Percentiles rank a stretch among this genome's conserved stretches.
Evolutionary conservation across 108 stramenopile genomes (phyloP).

Genomic region (Skeletonema marinoi): DNA sequence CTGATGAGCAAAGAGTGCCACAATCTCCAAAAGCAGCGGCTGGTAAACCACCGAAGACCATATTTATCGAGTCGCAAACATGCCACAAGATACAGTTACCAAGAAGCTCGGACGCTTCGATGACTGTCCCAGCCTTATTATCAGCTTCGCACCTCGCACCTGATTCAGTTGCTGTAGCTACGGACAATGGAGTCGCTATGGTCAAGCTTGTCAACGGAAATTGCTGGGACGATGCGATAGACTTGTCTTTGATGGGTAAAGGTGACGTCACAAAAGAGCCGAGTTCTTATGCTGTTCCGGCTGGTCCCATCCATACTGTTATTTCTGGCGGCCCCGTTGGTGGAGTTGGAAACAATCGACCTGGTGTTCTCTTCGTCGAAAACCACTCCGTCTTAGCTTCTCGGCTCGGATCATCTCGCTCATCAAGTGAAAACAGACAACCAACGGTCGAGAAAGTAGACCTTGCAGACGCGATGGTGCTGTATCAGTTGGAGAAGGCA

Average conservation of each 20-base stretch:
- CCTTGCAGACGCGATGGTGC: conserved; percentile 29
- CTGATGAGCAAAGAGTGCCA: conserved; percentile 9
- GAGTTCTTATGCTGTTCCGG: conserved; percentile 15
- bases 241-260: conserved; percentile 2
- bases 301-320: conserved; percentile 29
- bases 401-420: conserved; percentile 14
- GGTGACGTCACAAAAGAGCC: not conserved
- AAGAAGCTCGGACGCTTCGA: not conserved
- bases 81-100: conserved; percentile 18
- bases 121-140: conserved; percentile 6
- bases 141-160: conserved; percentile 24
- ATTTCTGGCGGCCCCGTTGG: conserved; percentile 27
- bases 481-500: conserved; percentile 19
- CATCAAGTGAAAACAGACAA: conserved; percentile 20
- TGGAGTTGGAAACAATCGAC: conserved; percentile 21
- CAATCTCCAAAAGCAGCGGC: conserved; percentile 8
- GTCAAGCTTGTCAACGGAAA: conserved; percentile 23
- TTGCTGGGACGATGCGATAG: conserved; percentile 8
- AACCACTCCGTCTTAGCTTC: conserved; percentile 34
- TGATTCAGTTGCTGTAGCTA: conserved; percentile 27
- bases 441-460: conserved; percentile 31
- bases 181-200: conserved; percentile 34
- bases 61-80: conserved; percentile 16
- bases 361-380: conserved; percentile 38
- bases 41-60: conserved; percentile 5